Evolutionary conservation across 2,329 filamentous ascomycete genomes (phyloP).

Genomic region (Xylariaceae sp.): DNA sequence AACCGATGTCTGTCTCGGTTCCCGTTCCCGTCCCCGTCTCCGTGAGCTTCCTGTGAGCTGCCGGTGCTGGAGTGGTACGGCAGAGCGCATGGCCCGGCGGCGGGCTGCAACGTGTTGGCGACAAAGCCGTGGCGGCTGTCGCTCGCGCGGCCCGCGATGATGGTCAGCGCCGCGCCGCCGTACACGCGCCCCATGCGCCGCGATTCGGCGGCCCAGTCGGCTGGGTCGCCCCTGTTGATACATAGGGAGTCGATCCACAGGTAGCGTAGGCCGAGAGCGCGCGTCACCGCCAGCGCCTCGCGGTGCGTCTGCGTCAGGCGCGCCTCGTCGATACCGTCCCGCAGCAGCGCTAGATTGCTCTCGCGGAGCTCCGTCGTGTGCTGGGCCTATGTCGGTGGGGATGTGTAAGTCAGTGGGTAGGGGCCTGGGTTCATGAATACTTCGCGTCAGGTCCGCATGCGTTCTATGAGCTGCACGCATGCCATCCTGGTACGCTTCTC

Average conservation of each 20-base stretch:
- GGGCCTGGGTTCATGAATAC: too few relatives aligned
- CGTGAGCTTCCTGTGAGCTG: neutral
- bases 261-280: conserved; percentile 10
- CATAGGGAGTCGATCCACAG: conserved; percentile 21
- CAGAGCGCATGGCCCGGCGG: conserved; percentile 6
- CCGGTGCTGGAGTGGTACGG: conserved; percentile 1
- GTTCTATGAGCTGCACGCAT: too few relatives aligned
- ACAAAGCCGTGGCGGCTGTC: conserved; percentile 11
- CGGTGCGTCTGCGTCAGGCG: conserved; percentile 9
- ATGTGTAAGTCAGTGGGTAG: too few relatives aligned
- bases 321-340: conserved; percentile 9
- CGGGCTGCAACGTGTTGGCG: conserved; percentile 3
- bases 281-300: conserved; percentile 8
- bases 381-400: too few relatives aligned
- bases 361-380: conserved; percentile 4
- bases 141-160: conserved; percentile 11
- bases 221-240: conserved; percentile 15
- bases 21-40: neutral
- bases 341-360: conserved; percentile 7
- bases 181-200: conserved; percentile 10
- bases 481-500: too few relatives aligned
- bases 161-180: conserved; percentile 9
- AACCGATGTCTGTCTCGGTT: conserved; percentile 4
- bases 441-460: too few relatives aligned
- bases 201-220: conserved; percentile 11